A percentile compares a stretch with the other conserved stretches of the same genome.
phyloP scores from a whole-genome alignment of 2,329 filamentous ascomycete genomes.

The Paracoccidioides brasiliensis region DNA sequence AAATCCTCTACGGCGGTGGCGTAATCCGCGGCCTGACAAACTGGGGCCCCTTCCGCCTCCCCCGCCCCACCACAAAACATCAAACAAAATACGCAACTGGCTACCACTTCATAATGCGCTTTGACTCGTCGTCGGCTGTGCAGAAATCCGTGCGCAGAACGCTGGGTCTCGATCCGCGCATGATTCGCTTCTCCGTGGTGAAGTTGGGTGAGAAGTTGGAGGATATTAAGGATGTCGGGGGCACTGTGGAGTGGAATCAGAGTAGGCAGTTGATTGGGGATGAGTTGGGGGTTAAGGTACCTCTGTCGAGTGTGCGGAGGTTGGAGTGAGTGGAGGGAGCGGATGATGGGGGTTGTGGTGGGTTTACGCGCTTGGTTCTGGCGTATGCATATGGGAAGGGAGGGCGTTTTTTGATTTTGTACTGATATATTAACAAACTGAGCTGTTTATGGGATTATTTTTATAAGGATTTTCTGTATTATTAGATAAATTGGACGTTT shows the following conservation, averaged over 20 bases:
- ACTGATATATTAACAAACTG: not conserved
- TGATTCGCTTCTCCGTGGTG: conserved; percentile 77
- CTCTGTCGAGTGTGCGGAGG: not conserved
- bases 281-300: conserved; percentile 1
- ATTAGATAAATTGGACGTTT: not conserved
- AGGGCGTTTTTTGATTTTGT: conserved; percentile 1
- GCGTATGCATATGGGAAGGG: not conserved
- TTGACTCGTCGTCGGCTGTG: conserved; percentile 62
- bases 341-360: not conserved
- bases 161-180: conserved; percentile 71
- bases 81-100: conserved; percentile 73
- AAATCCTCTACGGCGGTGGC: conserved; percentile 71
- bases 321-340: not conserved
- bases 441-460: not conserved
- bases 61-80: conserved; percentile 63
- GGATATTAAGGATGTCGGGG: conserved; percentile 46
- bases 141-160: conserved; percentile 65
- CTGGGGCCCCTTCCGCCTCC: conserved; percentile 87
- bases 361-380: not conserved
- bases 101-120: conserved; percentile 97
- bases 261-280: conserved; percentile 13
- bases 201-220: conserved; percentile 62
- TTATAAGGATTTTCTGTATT: not conserved
- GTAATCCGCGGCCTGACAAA: conserved; percentile 87
- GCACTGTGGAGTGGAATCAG: conserved; percentile 42